Percentiles rank a stretch among this genome's conserved stretches.
These are phyloP conservation scores for Aphanomyces euteiches DNA, from an alignment of 352 stramenopile species.

Conservation along the genomic window DNA sequence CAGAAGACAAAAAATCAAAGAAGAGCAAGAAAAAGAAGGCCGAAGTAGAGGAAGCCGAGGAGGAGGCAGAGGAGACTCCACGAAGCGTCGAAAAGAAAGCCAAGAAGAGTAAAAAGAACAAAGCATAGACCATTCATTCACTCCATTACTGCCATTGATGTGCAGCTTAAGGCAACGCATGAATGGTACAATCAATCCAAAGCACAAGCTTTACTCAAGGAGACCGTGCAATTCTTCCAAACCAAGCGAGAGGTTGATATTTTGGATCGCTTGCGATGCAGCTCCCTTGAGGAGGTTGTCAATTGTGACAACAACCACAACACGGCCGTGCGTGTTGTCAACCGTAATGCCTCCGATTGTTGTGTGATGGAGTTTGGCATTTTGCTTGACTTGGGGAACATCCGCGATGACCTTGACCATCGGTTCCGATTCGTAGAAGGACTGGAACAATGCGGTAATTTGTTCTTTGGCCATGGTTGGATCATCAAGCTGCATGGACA, in stretches of 20 bases:
- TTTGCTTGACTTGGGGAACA: constrained; percentile 78
- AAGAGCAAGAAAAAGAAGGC: constrained; percentile 41
- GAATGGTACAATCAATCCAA: background rate
- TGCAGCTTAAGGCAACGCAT: too few species aligned
- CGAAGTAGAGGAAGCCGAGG: background rate
- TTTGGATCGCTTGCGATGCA: constrained; percentile 90
- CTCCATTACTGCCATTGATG: too few species aligned
- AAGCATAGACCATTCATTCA: too few species aligned
- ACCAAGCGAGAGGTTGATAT: constrained; percentile 92
- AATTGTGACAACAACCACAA: constrained; percentile 87
- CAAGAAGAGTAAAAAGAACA: too few species aligned
- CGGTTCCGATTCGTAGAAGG: constrained; percentile 79
- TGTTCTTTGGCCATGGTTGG: constrained; percentile 59
- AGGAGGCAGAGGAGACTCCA: too few species aligned
- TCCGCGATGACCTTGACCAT: constrained; percentile 73
- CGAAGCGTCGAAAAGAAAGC: too few species aligned
- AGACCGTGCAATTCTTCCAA: constrained; percentile 66
- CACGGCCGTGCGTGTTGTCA: constrained; percentile 74
- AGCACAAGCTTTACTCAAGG: constrained; percentile 1
- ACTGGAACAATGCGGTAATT: constrained; percentile 67
- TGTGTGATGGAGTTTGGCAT: constrained; percentile 65
- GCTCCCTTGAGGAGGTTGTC: constrained; percentile 94
- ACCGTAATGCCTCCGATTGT: constrained; percentile 85
- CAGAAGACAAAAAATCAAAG: constrained; percentile 45
- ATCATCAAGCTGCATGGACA: constrained; percentile 75